Evolutionary conservation across 2,329 filamentous ascomycete species (phyloP).

Genomic region (Setomelanomma holmii): DNA sequence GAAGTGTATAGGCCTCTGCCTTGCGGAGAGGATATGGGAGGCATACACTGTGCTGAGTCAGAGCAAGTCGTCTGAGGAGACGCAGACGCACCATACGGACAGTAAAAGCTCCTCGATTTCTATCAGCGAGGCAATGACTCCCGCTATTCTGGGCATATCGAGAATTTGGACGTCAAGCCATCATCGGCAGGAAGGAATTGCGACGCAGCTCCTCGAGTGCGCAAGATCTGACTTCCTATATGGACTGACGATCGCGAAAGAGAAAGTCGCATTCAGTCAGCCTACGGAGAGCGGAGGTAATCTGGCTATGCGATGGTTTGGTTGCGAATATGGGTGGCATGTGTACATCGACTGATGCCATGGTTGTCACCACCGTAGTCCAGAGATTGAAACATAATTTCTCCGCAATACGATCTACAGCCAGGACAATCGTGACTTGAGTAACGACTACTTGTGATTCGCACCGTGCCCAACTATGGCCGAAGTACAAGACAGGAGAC

Average conservation of each 20-base stretch:
- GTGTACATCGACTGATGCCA: conserved; percentile 67
- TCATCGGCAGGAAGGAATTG: conserved; percentile 64
- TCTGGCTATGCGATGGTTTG: conserved; percentile 66
- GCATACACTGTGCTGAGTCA: conserved; percentile 58
- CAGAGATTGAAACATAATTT: too few species aligned
- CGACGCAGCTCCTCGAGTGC: conserved; percentile 63
- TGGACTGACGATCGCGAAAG: conserved; percentile 62
- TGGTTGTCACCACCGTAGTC: too few species aligned
- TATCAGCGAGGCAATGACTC: conserved; percentile 50
- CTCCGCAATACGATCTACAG: too few species aligned
- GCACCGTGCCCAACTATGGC: too few species aligned
- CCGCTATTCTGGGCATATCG: conserved; percentile 67
- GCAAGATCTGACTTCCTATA: conserved; percentile 64
- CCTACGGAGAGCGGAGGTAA: conserved; percentile 68
- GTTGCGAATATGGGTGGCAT: conserved; percentile 62
- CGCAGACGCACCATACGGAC: conserved; percentile 20
- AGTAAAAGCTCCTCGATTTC: conserved; percentile 49
- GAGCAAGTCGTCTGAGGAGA: conserved; percentile 23
- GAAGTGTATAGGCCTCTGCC: conserved; percentile 68
- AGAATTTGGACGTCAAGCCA: conserved; percentile 69
- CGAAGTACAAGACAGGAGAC: neutral
- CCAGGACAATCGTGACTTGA: too few species aligned
- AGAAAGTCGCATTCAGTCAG: conserved; percentile 68
- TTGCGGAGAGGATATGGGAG: conserved; percentile 67
- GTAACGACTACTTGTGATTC: too few species aligned